Base-by-base conservation (phyloP, 2,329 filamentous ascomycete genomes). In the Aspergillus tubingensis region DNA sequence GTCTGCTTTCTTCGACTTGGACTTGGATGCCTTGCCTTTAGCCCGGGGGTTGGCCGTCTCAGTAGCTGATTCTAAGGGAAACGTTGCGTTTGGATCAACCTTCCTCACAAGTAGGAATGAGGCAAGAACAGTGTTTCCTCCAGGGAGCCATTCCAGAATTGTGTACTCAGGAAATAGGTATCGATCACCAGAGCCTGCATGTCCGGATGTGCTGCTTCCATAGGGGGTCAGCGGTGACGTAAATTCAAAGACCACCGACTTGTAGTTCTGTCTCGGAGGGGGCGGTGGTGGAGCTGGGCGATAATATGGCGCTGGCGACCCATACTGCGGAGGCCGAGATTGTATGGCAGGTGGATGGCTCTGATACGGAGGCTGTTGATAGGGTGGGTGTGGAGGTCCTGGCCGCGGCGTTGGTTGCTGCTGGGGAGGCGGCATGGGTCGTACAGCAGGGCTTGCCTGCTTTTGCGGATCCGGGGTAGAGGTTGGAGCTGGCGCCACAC, bases 151-250 rank as follows among this genome's bases (percentile, higher is more conserved):
- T 62, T 83, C 80, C 17, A 83, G 65, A 3, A 82, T 81, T 3
- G 79, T 76, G 66, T 81, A 69, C 64, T 81, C 79, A 0, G 81
- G 81, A 61, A 83, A 81, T 1, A 82, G 66, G 65, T 79, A 83
- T 19, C 81, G 76, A 65, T 82, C 81, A 10, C 79, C 78, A 6
- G 76, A 78, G 8, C 74, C 75, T 32, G 76, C 73, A 61, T 79
- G 76, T 3, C 72, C 72, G 0, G 77, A 76, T 1, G 75, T 74
- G 39, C 73, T 75, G 60, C 73, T 77, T 66, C 75, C 76, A 39
- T 77, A 77, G 2, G 77, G 76, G 3, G 76, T 76, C 57, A 78
- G 66, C 0, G 76, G 72, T 8, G 78, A 76, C 10, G 76, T 75
- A 39, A 82, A 81, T 62, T 83, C 81, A 49, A 83, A 77, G 8